phyloP scores from a whole-genome alignment of 768 basidiomycete species.

The Tricholomella constricta region DNA sequence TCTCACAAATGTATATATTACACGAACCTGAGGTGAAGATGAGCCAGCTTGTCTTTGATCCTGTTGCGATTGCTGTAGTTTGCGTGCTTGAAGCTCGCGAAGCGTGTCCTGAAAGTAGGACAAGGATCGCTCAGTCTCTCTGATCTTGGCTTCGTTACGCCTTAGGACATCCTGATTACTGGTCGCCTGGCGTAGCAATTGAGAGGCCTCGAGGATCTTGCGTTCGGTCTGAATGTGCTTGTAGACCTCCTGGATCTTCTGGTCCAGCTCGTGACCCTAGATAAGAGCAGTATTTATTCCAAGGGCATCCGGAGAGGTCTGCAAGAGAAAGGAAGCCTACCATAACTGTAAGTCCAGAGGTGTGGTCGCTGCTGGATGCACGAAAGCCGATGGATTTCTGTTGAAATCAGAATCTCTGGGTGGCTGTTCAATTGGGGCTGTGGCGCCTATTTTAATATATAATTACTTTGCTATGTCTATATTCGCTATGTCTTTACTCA shows the following conservation, averaged over 20 bases:
- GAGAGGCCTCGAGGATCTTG: constrained; percentile 86
- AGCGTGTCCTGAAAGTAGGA: constrained; percentile 88
- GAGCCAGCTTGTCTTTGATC: constrained; percentile 52
- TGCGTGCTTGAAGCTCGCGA: constrained; percentile 78
- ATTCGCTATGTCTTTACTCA: constrained; percentile 2
- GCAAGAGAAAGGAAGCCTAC: constrained; percentile 2
- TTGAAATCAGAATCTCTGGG: constrained; percentile 24
- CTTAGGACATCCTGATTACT: constrained; percentile 84
- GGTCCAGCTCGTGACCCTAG: constrained; percentile 73
- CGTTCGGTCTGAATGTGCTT: constrained; percentile 90
- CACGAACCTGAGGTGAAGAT: constrained; percentile 43
- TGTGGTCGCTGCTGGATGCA: constrained; percentile 15
- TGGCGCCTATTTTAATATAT: constrained; percentile 18
- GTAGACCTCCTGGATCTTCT: constrained; percentile 91
- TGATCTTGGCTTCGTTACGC: constrained; percentile 81
- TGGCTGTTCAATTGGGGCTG: constrained; percentile 28
- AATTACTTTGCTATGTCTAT: constrained; percentile 17
- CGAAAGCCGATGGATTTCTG: constrained; percentile 15
- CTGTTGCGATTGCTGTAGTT: constrained; percentile 60
- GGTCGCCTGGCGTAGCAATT: constrained; percentile 78
- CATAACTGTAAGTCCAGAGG: constrained; percentile 23
- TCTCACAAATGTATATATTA: neutral
- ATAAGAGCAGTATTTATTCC: constrained; percentile 15
- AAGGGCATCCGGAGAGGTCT: constrained; percentile 25
- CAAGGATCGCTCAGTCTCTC: constrained; percentile 81